These are phyloP conservation scores for Meyerozyma carpophila DNA, from an alignment of 1,139 yeast genomes.

Conservation along the genomic window DNA sequence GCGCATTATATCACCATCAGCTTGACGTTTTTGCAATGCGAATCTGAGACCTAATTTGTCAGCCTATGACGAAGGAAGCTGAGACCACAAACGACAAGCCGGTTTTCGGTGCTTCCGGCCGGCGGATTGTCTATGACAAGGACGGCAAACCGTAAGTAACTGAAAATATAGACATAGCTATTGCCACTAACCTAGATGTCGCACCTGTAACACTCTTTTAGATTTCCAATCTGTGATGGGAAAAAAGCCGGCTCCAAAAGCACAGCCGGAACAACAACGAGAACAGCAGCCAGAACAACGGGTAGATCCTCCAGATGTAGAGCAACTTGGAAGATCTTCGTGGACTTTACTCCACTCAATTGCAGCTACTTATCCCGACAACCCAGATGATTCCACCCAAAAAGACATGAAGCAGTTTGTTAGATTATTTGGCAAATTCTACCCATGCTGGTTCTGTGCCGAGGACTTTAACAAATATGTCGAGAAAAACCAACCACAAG, in stretches of 20 bases:
- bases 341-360: constrained; percentile 92
- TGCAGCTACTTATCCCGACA: constrained; percentile 84
- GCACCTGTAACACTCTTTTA: constrained; percentile 71
- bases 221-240: constrained; percentile 66
- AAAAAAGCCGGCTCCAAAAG: constrained; percentile 17
- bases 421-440: constrained; percentile 66
- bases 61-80: neutral
- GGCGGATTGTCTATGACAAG: constrained; percentile 71
- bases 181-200: constrained; percentile 45
- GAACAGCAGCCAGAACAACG: constrained; percentile 3
- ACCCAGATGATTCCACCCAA: constrained; percentile 59
- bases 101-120: constrained; percentile 53
- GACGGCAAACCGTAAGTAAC: constrained; percentile 82
- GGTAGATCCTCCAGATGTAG: constrained; percentile 53
- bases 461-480: constrained; percentile 72
- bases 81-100: constrained; percentile 19
- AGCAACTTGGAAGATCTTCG: constrained; percentile 72
- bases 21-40: neutral
- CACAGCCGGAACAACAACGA: constrained; percentile 8
- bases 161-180: neutral
- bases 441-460: constrained; percentile 96
- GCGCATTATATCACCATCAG: neutral
- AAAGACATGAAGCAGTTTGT: constrained; percentile 68
- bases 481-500: constrained; percentile 56
- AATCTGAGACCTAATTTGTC: neutral